phyloP scores from a whole-genome alignment of 1,284 basidiomycete species.

The Singerocomus inundabilis region DNA sequence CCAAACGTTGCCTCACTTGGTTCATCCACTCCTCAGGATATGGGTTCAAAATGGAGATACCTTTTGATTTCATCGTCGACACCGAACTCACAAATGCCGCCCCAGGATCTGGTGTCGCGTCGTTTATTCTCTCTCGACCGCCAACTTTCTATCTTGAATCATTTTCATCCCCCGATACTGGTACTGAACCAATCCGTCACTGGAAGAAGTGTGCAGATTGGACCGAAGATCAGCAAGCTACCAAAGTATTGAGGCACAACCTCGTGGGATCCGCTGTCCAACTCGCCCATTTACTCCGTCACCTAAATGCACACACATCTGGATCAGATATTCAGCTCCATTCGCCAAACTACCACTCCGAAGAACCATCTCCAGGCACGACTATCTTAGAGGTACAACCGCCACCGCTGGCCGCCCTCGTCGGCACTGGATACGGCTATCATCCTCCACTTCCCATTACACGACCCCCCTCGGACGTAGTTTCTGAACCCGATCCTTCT shows the following conservation, averaged over 20 bases:
- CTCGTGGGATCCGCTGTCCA: constrained; percentile 64
- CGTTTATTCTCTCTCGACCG: constrained; percentile 61
- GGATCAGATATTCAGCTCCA: constrained; percentile 40
- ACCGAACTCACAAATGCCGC: constrained; percentile 56
- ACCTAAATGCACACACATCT: constrained; percentile 41
- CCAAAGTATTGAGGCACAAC: constrained; percentile 61
- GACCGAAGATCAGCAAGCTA: constrained; percentile 74
- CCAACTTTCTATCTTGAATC: constrained; percentile 68
- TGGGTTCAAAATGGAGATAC: constrained; percentile 82
- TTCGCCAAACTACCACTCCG: constrained; percentile 33
- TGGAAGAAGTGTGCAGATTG: constrained; percentile 74
- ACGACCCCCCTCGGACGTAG: constrained; percentile 10
- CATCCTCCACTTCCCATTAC: constrained; percentile 4
- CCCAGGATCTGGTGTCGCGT: constrained; percentile 56
- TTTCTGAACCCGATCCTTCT: constrained; percentile 10
- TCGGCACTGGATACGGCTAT: constrained; percentile 18
- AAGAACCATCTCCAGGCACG: constrained; percentile 25
- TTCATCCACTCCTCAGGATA: constrained; percentile 69
- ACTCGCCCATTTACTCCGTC: constrained; percentile 56
- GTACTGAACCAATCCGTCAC: constrained; percentile 36
- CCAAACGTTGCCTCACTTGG: constrained; percentile 67
- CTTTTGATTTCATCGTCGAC: constrained; percentile 59
- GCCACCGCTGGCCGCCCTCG: constrained; percentile 35
- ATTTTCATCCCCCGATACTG: constrained; percentile 31
- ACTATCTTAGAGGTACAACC: constrained; percentile 40